Conservation (phyloP, 169 alveolate genomes). For the Sarcocystis neurona region DNA sequence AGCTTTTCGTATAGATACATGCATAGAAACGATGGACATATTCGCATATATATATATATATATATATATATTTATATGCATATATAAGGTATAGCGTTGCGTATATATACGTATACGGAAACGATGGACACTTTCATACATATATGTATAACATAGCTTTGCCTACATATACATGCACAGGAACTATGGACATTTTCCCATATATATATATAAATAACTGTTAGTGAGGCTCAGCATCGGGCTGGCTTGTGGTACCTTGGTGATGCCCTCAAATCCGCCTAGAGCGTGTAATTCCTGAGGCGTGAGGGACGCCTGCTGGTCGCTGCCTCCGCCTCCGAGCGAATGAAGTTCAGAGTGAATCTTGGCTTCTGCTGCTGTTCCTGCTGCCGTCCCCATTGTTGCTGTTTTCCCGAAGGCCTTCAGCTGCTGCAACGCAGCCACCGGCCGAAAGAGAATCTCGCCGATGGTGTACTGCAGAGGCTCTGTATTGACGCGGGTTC, state of each 20-base stretch:
- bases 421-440: not conserved
- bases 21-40: not conserved
- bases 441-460: slow-evolving; percentile 40
- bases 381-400: too few species aligned
- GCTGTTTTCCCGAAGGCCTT: too few species aligned
- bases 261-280: not conserved
- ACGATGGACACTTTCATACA: not conserved
- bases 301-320: not conserved
- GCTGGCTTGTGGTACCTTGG: not conserved
- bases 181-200: too few species aligned
- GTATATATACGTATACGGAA: not conserved
- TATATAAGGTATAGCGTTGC: not conserved
- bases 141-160: too few species aligned
- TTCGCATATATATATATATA: not conserved
- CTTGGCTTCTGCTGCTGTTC: too few species aligned
- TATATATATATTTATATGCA: slow-evolving; percentile 15
- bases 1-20: not conserved
- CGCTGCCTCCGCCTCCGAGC: not conserved
- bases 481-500: not conserved
- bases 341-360: too few species aligned
- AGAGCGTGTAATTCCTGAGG: not conserved
- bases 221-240: too few species aligned
- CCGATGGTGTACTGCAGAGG: not conserved
- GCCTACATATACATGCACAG: too few species aligned
- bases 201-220: too few species aligned